Evolutionary conservation across 2,329 filamentous ascomycete species (phyloP), one percentile per base, ranked within the genome.

Genomic region (Periconia sp.): DNA sequence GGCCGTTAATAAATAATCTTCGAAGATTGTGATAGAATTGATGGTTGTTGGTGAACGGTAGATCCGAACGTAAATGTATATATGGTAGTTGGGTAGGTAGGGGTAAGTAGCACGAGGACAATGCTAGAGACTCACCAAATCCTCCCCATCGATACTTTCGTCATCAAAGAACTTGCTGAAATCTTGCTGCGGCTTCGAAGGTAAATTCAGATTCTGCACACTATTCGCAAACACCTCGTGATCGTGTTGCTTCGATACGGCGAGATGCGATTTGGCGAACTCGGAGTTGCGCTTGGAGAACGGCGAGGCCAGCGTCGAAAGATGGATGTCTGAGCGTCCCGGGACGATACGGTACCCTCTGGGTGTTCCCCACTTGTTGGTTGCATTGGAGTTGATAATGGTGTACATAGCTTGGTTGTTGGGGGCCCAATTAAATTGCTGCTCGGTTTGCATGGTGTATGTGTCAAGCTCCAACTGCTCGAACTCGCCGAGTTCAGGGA

Each of bases 281-380:
- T 74, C 62, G 1, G 63, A 63, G 45, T 71, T 72, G 53, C 66
- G 68, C 41, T 63, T 58, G 14, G 66, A 66, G 58, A 68, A 76
- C 7, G 74, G 72, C 33, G 73, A 76, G 49, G 71, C 62, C 7
- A 67, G 46, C 8, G 68, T 68, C n/a, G 64, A 70, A 15, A 78
- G 71, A 41, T 73, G 71, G 53, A 64, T 64, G 23, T 63, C 48
- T 9, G 58, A 62, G 8, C 54, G 55, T 2, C 62, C 60, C 8
- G 62, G 60, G 6, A 62, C 49, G 47, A 83, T 73, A 18, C 78
- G 75, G 61, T 82, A 85, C 6, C 81, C 83, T 7, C 77, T 76
- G 13, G 72, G 71, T 65, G 83, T 79, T 51, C 82, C 82, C 59
- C 76, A 81, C 2, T 66, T 62, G 62, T 85, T 85, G 1, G 64